phyloP scores from a whole-genome alignment of 1,284 basidiomycete genomes.

The Athelia sp. region DNA sequence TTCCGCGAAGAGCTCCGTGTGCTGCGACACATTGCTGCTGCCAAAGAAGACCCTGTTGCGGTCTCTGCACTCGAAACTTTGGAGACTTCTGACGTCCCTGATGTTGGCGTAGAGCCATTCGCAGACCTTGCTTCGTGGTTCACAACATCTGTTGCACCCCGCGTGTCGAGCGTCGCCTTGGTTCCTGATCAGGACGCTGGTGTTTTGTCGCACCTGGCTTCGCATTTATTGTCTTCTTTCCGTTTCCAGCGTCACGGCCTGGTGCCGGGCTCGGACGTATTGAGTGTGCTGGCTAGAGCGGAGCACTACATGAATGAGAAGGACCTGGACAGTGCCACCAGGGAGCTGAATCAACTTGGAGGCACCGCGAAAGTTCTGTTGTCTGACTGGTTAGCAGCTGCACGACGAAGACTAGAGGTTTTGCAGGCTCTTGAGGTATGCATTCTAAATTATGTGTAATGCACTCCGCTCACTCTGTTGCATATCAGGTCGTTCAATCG shows the following conservation, averaged over 20 bases:
- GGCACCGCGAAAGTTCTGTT: slow-evolving; percentile 84
- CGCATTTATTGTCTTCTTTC: slow-evolving; percentile 70
- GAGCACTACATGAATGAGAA: slow-evolving; percentile 89
- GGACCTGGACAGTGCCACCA: slow-evolving; percentile 86
- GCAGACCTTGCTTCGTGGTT: slow-evolving; percentile 91
- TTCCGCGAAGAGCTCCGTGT: slow-evolving; percentile 90
- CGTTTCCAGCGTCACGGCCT: slow-evolving; percentile 76
- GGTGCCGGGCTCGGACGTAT: slow-evolving; percentile 77
- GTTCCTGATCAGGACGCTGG: slow-evolving; percentile 89
- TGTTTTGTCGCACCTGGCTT: slow-evolving; percentile 84
- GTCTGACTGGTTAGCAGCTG: slow-evolving; percentile 90
- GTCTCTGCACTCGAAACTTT: slow-evolving; percentile 67
- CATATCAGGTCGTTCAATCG: slow-evolving; percentile 70
- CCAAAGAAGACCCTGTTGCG: slow-evolving; percentile 67
- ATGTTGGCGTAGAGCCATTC: slow-evolving; percentile 87
- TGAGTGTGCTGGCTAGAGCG: slow-evolving; percentile 85
- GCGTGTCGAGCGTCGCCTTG: slow-evolving; percentile 83
- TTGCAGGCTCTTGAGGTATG: slow-evolving; percentile 87
- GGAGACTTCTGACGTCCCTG: slow-evolving; percentile 72
- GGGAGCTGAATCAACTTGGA: slow-evolving; percentile 88
- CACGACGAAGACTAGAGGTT: slow-evolving; percentile 85
- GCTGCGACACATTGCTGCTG: slow-evolving; percentile 69
- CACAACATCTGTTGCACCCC: slow-evolving; percentile 77
- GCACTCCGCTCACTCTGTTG: slow-evolving; percentile 4
- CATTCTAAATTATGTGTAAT: neutral